Evolutionary conservation across 305 asterid species (phyloP).

Genomic region (Stenogyne calaminthoides): DNA sequence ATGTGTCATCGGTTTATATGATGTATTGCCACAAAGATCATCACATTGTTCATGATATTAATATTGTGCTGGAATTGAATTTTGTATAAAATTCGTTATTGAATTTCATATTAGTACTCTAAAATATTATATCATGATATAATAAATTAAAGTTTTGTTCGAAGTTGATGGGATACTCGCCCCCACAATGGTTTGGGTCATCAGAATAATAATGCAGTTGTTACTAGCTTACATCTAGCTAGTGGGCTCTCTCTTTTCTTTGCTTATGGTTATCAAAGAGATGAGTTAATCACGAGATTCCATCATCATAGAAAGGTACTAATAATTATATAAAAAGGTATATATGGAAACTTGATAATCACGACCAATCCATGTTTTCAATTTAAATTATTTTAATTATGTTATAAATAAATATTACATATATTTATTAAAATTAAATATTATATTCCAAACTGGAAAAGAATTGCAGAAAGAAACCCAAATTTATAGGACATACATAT

Average conservation of each 20-base stretch:
- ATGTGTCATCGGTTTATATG: too few species aligned
- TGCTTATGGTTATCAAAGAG: constrained; percentile 34
- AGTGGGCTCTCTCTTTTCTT: constrained; percentile 38
- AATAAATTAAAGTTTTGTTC: constrained; percentile 19
- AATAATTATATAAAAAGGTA: too few species aligned
- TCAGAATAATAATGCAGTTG: constrained; percentile 38
- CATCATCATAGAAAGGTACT: too few species aligned
- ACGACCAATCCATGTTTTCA: too few species aligned
- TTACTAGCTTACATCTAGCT: constrained; percentile 31
- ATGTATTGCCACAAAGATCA: too few species aligned
- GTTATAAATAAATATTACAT: not conserved
- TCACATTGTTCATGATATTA: too few species aligned
- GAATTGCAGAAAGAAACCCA: not conserved
- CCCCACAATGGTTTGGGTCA: constrained; percentile 43
- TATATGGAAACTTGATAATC: not conserved
- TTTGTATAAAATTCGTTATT: too few species aligned
- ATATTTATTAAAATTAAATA: too few species aligned
- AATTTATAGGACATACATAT: not conserved
- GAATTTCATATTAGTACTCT: too few species aligned
- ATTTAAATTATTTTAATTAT: too few species aligned
- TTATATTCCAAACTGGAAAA: not conserved
- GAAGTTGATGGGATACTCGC: constrained; percentile 46
- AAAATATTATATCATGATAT: not conserved
- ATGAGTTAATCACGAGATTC: constrained; percentile 36
- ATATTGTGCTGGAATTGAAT: too few species aligned